Conservation (phyloP, 257 asterid genomes). For the Solanum ossicruentum region DNA sequence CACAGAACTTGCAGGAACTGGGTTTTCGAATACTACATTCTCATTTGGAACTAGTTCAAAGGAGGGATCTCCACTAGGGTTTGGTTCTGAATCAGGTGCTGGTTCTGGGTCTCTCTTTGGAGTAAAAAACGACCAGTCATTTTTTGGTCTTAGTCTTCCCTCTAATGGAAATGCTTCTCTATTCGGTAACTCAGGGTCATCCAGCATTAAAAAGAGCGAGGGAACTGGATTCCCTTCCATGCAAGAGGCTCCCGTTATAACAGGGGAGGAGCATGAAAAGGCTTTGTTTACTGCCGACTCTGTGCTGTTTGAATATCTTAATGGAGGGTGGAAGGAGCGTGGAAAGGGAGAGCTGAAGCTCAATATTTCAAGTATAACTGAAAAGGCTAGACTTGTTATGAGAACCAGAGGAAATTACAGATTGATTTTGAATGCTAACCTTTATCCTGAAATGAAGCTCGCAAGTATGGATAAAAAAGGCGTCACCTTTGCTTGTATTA, state of each 20-base stretch:
- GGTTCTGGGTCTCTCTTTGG: conserved; percentile 3
- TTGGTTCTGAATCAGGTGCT: conserved; percentile 10
- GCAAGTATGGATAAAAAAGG: conserved; percentile 91
- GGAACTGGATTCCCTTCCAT: conserved; percentile 36
- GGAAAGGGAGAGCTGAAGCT: conserved; percentile 91
- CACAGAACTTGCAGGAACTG: conserved; percentile 80
- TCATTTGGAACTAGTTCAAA: conserved; percentile 59
- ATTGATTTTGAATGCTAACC: conserved; percentile 70
- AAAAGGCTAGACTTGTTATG: conserved; percentile 79
- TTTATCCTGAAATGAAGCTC: conserved; percentile 85
- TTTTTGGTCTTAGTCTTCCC: neutral
- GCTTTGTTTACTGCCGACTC: conserved; percentile 64
- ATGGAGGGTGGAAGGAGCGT: conserved; percentile 80
- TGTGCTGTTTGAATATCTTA: conserved; percentile 49
- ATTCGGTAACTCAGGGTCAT: conserved; percentile 31
- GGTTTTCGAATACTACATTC: conserved; percentile 62
- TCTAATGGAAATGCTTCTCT: conserved; percentile 29
- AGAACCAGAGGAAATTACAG: conserved; percentile 76
- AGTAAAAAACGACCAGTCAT: conserved; percentile 1
- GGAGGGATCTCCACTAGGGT: conserved; percentile 28
- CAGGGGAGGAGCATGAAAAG: conserved; percentile 75
- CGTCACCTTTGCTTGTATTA: conserved; percentile 76
- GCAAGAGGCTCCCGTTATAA: conserved; percentile 52
- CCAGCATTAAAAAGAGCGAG: conserved; percentile 16
- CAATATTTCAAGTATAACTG: conserved; percentile 40